These are phyloP conservation scores for Schoenoplectus triqueter DNA, from an alignment of 202 grass and related monocot genomes.

Conservation along the genomic window DNA sequence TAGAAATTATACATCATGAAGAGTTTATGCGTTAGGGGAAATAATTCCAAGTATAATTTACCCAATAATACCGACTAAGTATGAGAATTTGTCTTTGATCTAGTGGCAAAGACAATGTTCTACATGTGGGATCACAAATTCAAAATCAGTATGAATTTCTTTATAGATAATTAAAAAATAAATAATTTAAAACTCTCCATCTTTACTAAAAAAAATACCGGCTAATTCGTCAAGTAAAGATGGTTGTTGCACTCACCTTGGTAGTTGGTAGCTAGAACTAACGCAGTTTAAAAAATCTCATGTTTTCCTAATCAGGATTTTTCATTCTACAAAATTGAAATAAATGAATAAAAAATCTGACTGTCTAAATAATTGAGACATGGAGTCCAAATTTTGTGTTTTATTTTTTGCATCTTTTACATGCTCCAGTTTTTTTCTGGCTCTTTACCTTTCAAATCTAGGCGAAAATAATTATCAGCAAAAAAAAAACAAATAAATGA, in stretches of 20 bases:
- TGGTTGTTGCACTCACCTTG: neutral
- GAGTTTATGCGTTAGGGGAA: neutral
- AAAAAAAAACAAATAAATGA: neutral
- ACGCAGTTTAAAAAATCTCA: neutral
- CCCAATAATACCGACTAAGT: neutral
- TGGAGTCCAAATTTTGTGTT: neutral
- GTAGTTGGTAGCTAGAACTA: neutral
- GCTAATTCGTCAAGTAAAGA: neutral
- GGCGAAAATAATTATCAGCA: neutral
- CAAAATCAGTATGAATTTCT: no score
- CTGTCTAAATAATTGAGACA: neutral
- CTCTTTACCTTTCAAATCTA: neutral
- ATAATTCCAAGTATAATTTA: neutral
- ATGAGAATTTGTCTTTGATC: no score
- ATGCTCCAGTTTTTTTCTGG: neutral
- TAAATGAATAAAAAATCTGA: constrained; percentile 7
- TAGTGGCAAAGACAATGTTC: no score
- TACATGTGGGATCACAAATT: no score
- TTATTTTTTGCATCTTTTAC: neutral
- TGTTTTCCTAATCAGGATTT: neutral
- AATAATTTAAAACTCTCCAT: no score
- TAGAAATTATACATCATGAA: neutral
- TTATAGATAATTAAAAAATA: no score
- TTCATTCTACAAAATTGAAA: neutral
- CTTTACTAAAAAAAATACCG: no score